phyloP scores from a whole-genome alignment of 257 asterid species.

The Solanum peruvianum region DNA sequence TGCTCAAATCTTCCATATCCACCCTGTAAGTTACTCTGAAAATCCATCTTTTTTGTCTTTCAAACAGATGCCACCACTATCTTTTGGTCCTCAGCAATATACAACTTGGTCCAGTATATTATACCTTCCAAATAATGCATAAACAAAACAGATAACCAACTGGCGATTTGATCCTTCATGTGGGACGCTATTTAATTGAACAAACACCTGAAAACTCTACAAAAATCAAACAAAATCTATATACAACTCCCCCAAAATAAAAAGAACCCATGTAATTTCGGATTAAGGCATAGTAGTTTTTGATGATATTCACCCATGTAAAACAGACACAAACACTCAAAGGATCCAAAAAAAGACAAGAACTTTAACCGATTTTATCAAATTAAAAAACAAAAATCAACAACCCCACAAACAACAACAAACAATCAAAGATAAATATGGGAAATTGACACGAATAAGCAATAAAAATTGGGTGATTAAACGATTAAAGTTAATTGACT shows the following conservation, averaged over 20 bases:
- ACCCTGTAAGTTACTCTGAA: constrained; percentile 45
- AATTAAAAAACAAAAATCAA: background rate
- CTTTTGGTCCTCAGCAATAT: constrained; percentile 3
- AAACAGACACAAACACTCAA: background rate
- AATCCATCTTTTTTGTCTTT: constrained; percentile 47
- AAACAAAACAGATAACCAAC: background rate
- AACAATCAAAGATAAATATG: background rate
- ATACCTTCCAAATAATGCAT: background rate
- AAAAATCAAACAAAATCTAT: background rate
- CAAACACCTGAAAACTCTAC: background rate
- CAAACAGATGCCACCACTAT: constrained; percentile 10
- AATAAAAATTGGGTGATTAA: background rate
- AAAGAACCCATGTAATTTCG: background rate
- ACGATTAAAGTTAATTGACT: background rate
- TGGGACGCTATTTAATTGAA: background rate
- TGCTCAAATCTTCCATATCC: constrained; percentile 85
- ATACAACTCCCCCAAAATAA: background rate
- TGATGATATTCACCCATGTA: background rate
- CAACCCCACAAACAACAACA: background rate
- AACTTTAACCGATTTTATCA: background rate
- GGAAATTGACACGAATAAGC: background rate
- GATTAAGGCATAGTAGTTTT: background rate
- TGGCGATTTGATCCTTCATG: background rate
- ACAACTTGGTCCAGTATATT: background rate
- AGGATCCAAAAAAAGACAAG: background rate